These are phyloP conservation scores for Neurospora intermedia DNA, from an alignment of 495 filamentous ascomycete genomes.

Conservation along the genomic window DNA sequence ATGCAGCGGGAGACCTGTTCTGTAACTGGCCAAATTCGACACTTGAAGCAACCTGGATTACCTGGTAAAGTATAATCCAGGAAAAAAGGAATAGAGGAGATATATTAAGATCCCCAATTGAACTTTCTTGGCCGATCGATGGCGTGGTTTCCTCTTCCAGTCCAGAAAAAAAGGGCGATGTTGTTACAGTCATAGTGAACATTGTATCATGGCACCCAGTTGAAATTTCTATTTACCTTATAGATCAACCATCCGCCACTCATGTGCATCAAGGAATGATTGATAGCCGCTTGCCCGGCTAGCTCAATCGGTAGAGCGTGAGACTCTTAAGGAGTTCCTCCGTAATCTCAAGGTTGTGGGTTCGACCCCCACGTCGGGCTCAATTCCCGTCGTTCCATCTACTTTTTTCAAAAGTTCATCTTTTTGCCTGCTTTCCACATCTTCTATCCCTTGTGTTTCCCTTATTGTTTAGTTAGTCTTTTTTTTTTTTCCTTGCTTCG, in stretches of 20 bases:
- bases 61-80: too few species aligned
- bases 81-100: too few species aligned
- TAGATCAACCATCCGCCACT: not conserved
- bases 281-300: constrained; percentile 24
- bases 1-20: not conserved
- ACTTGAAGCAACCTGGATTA: not conserved
- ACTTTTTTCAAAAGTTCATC: not conserved
- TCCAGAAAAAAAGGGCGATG: not conserved
- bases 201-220: too few species aligned
- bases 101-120: too few species aligned
- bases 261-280: not conserved
- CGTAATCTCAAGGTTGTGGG: not conserved
- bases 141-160: not conserved
- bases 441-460: not conserved
- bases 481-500: not conserved
- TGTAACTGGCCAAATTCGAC: not conserved
- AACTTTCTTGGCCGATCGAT: not conserved
- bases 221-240: not conserved
- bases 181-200: not conserved
- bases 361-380: too few species aligned
- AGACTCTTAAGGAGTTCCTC: constrained; percentile 48
- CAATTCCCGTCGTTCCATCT: not conserved
- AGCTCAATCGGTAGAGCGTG: constrained; percentile 68
- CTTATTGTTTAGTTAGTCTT: too few species aligned
- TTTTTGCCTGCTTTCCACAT: not conserved